Evolutionary conservation across 805 yeast species (phyloP).

Genomic region (Peterozyma xylosa): DNA sequence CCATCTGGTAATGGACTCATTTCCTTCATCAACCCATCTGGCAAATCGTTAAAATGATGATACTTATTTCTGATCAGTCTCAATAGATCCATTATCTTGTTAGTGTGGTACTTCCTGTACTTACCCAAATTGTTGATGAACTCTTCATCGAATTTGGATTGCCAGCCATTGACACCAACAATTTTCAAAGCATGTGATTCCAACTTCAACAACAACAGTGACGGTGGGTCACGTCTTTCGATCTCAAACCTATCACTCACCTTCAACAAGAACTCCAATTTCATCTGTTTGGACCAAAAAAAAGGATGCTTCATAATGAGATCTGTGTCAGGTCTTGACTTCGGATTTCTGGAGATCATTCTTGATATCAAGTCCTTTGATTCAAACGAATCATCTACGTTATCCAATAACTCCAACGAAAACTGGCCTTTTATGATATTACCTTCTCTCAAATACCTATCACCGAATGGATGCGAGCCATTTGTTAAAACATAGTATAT

Average conservation of each 20-base stretch:
- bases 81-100: slow-evolving; percentile 73
- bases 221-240: slow-evolving; percentile 75
- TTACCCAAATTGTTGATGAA: slow-evolving; percentile 83
- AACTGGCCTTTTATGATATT: slow-evolving; percentile 70
- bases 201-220: slow-evolving; percentile 44
- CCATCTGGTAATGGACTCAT: slow-evolving; percentile 84
- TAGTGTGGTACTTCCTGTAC: slow-evolving; percentile 79
- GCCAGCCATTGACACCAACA: slow-evolving; percentile 70
- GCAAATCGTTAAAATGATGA: slow-evolving; percentile 91
- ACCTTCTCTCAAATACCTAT: slow-evolving; percentile 77
- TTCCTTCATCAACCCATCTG: slow-evolving; percentile 48
- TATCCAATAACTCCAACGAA: slow-evolving; percentile 39
- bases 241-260: slow-evolving; percentile 89
- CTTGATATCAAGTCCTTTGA: slow-evolving; percentile 62
- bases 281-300: slow-evolving; percentile 73
- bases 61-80: slow-evolving; percentile 89
- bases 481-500: slow-evolving; percentile 77
- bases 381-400: slow-evolving; percentile 43
- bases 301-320: slow-evolving; percentile 75
- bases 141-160: slow-evolving; percentile 54
- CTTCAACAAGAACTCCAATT: slow-evolving; percentile 75
- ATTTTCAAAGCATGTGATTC: slow-evolving; percentile 45
- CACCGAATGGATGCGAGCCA: slow-evolving; percentile 96
- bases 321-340: slow-evolving; percentile 61
- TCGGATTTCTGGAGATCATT: slow-evolving; percentile 70